Percentiles rank a stretch among this genome's conserved stretches.
phyloP scores from a whole-genome alignment of 345 rosid species.

The Capsella bursapastoris region DNA sequence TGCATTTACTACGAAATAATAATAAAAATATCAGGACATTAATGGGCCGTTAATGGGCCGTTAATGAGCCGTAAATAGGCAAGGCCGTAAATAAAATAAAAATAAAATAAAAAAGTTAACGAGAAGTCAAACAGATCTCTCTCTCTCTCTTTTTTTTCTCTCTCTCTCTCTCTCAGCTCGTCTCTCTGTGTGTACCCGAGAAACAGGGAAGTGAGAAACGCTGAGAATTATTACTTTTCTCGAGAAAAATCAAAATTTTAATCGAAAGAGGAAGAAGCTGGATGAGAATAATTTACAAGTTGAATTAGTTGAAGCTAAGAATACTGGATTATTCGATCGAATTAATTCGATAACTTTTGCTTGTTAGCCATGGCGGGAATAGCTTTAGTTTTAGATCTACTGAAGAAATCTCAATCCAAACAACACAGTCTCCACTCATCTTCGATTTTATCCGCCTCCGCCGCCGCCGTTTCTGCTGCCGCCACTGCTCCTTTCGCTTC shows the following conservation, averaged over 20 bases:
- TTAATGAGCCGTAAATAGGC: conserved; percentile 18
- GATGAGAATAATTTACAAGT: conserved; percentile 17
- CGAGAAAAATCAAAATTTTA: conserved; percentile 30
- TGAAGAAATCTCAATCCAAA: conserved; percentile 68
- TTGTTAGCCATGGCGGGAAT: conserved; percentile 75
- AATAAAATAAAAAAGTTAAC: not conserved
- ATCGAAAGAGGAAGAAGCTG: conserved; percentile 4
- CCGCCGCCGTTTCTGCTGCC: conserved; percentile 65
- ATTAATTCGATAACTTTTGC: not conserved
- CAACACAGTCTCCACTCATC: conserved; percentile 55
- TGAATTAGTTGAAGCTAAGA: not conserved
- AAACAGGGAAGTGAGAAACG: conserved; percentile 28
- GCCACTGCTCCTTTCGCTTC: conserved; percentile 79
- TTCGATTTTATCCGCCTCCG: conserved; percentile 62
- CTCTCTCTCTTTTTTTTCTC: not conserved
- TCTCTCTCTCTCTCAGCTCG: not conserved
- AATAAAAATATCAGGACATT: conserved; percentile 7
- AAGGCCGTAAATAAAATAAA: not conserved
- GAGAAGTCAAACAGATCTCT: conserved; percentile 27
- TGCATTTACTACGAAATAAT: conserved; percentile 15
- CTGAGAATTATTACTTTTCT: conserved; percentile 24
- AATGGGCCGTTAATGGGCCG: conserved; percentile 25
- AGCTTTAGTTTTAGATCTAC: conserved; percentile 75
- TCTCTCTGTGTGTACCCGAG: conserved; percentile 18
- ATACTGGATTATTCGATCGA: not conserved